Conservation (phyloP, 2,329 filamentous ascomycete genomes). For the Lecanoromycetidae sp. region DNA sequence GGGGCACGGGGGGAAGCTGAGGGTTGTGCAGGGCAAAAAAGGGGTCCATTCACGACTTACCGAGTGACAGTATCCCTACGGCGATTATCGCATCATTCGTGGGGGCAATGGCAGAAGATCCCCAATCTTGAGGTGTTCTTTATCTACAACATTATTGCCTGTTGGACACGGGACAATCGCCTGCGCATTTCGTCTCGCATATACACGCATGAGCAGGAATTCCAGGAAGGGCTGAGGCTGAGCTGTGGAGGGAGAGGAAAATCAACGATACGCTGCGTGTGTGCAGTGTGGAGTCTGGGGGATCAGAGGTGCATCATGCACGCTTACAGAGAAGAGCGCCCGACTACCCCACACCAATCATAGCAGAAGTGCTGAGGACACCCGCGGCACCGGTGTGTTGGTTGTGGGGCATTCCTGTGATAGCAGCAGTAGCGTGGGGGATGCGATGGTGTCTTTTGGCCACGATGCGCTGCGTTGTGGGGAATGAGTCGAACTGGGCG, state of each 20-base stretch:
- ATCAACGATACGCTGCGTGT: conserved; percentile 3
- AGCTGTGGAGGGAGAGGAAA: neutral
- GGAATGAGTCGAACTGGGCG: neutral
- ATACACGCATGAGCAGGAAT: neutral
- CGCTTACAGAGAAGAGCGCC: too few species aligned
- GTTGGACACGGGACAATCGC: neutral
- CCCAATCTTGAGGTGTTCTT: neutral
- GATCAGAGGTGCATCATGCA: conserved; percentile 5
- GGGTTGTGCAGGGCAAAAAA: neutral
- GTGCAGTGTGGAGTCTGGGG: neutral
- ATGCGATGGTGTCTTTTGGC: neutral
- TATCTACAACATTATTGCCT: neutral
- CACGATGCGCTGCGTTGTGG: conserved; percentile 4
- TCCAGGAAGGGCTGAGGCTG: neutral
- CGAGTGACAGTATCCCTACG: neutral
- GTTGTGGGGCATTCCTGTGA: neutral
- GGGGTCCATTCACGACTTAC: neutral
- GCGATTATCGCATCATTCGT: neutral
- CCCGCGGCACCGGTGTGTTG: conserved; percentile 5
- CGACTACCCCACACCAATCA: too few species aligned
- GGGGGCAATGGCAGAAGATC: neutral
- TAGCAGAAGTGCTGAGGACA: neutral
- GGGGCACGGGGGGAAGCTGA: conserved; percentile 2
- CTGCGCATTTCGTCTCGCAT: neutral
- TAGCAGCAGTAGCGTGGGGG: neutral